A percentile compares a stretch with the other conserved stretches of the same genome.
These are phyloP conservation scores for Fomitopsis schrenkii DNA, from an alignment of 1,284 basidiomycete genomes.

Conservation along the genomic window DNA sequence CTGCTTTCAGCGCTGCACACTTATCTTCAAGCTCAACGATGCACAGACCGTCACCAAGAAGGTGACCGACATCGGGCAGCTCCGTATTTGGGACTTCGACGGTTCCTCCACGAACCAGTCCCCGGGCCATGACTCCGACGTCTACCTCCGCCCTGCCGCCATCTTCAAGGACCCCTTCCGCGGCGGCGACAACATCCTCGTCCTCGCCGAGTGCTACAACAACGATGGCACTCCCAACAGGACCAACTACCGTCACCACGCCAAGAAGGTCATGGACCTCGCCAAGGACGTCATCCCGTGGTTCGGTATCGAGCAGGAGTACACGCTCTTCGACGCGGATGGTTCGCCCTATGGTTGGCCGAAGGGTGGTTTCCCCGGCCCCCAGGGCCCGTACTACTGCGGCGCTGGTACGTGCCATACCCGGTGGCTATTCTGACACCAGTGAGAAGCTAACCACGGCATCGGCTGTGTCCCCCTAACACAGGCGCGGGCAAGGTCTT, in stretches of 20 bases:
- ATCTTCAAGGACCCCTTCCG: conserved; percentile 99
- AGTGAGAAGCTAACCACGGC: conserved; percentile 3
- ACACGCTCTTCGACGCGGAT: conserved; percentile 95
- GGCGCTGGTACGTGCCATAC: conserved; percentile 79
- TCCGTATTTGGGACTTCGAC: conserved; percentile 99
- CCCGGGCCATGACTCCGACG: conserved; percentile 92
- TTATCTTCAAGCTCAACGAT: not conserved
- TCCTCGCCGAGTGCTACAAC: conserved; percentile 97
- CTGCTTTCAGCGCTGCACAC: not conserved
- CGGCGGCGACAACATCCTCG: conserved; percentile 95
- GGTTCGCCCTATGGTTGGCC: conserved; percentile 95
- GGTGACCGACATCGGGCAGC: conserved; percentile 81
- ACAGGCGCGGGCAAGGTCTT: conserved; percentile 94
- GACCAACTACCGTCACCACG: conserved; percentile 92
- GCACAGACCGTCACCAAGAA: conserved; percentile 76
- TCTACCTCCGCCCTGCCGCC: conserved; percentile 95
- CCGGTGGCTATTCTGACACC: conserved; percentile 9
- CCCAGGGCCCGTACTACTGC: conserved; percentile 99
- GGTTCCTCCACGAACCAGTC: conserved; percentile 97
- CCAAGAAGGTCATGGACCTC: conserved; percentile 91
- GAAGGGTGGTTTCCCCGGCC: conserved; percentile 98
- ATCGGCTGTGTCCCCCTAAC: conserved; percentile 11
- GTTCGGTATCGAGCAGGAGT: conserved; percentile 99
- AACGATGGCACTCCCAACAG: conserved; percentile 98
- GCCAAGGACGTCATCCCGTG: conserved; percentile 83